Conservation (phyloP, 148 eudicot genomes). For the Rhododendron mucronatum region DNA sequence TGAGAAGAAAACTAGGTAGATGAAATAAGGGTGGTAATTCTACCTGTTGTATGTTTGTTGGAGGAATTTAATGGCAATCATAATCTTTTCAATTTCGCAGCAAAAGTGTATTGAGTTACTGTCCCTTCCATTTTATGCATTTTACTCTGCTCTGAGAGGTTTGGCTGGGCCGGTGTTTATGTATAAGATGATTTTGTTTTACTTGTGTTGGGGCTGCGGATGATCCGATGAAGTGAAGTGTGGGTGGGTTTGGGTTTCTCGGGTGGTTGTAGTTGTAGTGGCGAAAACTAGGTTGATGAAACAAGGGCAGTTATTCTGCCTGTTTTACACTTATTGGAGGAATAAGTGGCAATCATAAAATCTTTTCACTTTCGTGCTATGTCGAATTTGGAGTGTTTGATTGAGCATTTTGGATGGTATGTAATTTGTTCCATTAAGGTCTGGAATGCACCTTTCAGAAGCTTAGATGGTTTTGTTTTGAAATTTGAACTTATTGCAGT, state of each 20-base stretch:
- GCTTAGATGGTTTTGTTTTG: neutral
- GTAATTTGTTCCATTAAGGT: neutral
- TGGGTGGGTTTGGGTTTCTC: slow-evolving; percentile 62
- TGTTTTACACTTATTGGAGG: neutral
- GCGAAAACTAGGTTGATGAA: slow-evolving; percentile 44
- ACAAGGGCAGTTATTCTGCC: neutral
- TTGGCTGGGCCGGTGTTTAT: slow-evolving; percentile 63
- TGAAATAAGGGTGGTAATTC: neutral
- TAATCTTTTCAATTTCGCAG: neutral
- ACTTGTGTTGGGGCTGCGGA: slow-evolving; percentile 42
- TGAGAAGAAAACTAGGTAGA: slow-evolving; percentile 38
- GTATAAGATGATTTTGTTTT: slow-evolving; percentile 44
- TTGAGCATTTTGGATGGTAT: neutral
- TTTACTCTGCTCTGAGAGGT: slow-evolving; percentile 54
- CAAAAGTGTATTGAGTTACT: slow-evolving; percentile 28
- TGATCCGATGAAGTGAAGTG: slow-evolving; percentile 39
- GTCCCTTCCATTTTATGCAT: slow-evolving; percentile 58
- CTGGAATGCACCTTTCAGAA: neutral
- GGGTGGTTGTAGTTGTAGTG: slow-evolving; percentile 46
- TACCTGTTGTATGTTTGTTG: neutral
- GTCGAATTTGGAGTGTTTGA: neutral
- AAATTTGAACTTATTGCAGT: neutral
- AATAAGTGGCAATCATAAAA: neutral
- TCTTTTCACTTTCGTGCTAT: neutral
- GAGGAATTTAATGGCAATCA: slow-evolving; percentile 1